Conservation (phyloP, 768 basidiomycete species). For the Termitomyces sp. region DNA sequence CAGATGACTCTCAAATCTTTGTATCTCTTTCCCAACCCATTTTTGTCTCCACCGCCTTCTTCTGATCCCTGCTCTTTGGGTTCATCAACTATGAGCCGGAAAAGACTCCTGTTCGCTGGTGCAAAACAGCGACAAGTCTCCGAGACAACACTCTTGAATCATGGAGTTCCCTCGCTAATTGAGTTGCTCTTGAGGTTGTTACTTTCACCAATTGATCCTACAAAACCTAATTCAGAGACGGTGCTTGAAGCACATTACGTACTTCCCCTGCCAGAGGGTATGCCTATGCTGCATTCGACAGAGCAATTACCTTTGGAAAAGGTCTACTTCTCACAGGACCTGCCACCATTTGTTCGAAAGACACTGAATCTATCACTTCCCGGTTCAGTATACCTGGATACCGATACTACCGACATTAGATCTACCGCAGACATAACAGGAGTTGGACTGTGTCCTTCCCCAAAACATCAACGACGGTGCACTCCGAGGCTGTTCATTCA, state of each 20-base stretch:
- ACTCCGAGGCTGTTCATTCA: slow-evolving; percentile 39
- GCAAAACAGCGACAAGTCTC: slow-evolving; percentile 19
- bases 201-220: slow-evolving; percentile 18
- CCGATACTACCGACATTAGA: slow-evolving; percentile 15
- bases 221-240: slow-evolving; percentile 14
- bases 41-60: slow-evolving; percentile 26
- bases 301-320: slow-evolving; percentile 4
- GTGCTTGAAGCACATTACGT: slow-evolving; percentile 26
- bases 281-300: neutral
- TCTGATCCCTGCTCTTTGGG: slow-evolving; percentile 4
- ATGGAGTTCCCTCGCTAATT: slow-evolving; percentile 23
- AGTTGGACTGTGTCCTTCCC: slow-evolving; percentile 43
- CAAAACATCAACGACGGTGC: slow-evolving; percentile 26
- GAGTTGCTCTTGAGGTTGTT: slow-evolving; percentile 30
- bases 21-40: slow-evolving; percentile 54
- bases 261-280: slow-evolving; percentile 24
- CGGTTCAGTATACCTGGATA: slow-evolving; percentile 25
- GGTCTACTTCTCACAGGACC: slow-evolving; percentile 11
- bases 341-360: slow-evolving; percentile 24
- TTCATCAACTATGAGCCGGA: slow-evolving; percentile 6
- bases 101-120: neutral
- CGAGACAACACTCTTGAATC: slow-evolving; percentile 13
- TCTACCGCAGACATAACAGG: slow-evolving; percentile 24
- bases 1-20: slow-evolving; percentile 46
- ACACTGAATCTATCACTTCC: slow-evolving; percentile 32